These are phyloP conservation scores for Psidium friedrichsthalianum DNA, from an alignment of 345 rosid species.

Conservation along the genomic window DNA sequence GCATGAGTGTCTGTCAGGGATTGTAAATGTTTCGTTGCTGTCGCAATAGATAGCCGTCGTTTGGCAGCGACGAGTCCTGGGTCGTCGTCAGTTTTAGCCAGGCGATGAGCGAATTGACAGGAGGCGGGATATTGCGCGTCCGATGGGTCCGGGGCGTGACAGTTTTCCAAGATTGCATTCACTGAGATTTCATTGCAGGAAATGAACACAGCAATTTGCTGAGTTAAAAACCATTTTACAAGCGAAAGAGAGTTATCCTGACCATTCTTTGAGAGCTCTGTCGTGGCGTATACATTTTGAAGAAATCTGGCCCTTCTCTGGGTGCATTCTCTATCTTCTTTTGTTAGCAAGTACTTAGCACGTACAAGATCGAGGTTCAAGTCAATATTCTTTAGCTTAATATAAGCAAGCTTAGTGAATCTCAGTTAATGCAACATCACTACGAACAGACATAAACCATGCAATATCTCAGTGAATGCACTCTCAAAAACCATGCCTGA, in stretches of 20 bases:
- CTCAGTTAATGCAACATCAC: background rate
- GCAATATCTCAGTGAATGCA: background rate
- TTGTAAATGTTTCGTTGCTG: too few species aligned
- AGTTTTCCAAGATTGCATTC: background rate
- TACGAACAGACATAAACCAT: background rate
- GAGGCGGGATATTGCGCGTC: too few species aligned
- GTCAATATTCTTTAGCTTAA: background rate
- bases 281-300: background rate
- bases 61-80: too few species aligned
- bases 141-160: too few species aligned
- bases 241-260: background rate
- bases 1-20: too few species aligned
- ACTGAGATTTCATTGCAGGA: background rate
- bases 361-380: background rate
- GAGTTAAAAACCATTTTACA: background rate
- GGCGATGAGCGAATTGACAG: too few species aligned
- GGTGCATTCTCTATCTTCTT: background rate
- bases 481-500: background rate
- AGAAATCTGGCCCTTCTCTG: background rate
- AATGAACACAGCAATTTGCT: background rate
- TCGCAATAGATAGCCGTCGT: too few species aligned
- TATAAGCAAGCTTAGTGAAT: background rate
- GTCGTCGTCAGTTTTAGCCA: too few species aligned
- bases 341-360: background rate
- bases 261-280: background rate